These are phyloP conservation scores for Aspergillus luchuensis DNA, from an alignment of 2,329 filamentous ascomycete species.

Conservation along the genomic window DNA sequence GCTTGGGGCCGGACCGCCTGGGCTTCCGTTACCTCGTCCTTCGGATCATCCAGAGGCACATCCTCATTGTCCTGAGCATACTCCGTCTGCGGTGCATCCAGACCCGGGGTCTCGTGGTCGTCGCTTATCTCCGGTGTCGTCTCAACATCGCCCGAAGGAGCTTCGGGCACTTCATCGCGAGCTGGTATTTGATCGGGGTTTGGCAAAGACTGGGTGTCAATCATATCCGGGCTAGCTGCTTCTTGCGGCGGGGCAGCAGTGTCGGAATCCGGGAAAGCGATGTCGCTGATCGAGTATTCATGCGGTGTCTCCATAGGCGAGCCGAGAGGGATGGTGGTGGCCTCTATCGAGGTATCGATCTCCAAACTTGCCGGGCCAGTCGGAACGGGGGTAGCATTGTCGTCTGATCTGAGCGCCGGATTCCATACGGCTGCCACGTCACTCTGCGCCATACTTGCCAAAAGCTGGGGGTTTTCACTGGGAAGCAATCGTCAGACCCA, in stretches of 20 bases:
- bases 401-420: slow-evolving; percentile 55
- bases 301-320: slow-evolving; percentile 9
- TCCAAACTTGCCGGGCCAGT: slow-evolving; percentile 20
- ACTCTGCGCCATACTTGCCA: slow-evolving; percentile 28
- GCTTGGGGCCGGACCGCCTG: slow-evolving; percentile 1
- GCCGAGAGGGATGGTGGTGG: slow-evolving; percentile 6
- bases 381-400: slow-evolving; percentile 20
- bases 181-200: background rate
- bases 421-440: slow-evolving; percentile 52
- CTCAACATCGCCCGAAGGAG: background rate
- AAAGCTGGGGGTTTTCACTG: slow-evolving; percentile 11
- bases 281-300: background rate
- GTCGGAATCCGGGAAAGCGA: background rate
- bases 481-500: slow-evolving; percentile 15
- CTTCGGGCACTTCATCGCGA: background rate
- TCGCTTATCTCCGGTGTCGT: background rate
- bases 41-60: background rate
- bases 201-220: background rate
- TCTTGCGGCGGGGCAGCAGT: slow-evolving; percentile 19
- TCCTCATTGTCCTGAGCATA: background rate
- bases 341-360: slow-evolving; percentile 7
- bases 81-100: background rate
- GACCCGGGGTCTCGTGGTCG: background rate
- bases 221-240: slow-evolving; percentile 11
- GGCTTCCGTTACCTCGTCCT: background rate